These are phyloP conservation scores for Limonomyces culmigenus DNA, from an alignment of 1,284 basidiomycete species.

Conservation along the genomic window DNA sequence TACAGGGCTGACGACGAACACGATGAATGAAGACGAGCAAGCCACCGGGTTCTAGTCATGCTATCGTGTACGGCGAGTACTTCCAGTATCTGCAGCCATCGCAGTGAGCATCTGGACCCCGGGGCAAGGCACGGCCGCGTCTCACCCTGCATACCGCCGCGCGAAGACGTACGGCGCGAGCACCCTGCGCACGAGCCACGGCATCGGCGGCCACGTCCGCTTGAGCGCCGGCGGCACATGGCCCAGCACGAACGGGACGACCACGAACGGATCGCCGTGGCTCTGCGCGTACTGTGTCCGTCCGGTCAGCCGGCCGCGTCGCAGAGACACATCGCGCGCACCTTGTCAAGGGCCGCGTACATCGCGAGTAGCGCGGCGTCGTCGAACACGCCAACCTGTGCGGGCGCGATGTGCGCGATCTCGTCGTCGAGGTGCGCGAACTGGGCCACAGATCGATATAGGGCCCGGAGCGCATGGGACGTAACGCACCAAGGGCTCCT, in stretches of 20 bases:
- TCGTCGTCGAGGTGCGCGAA: constrained; percentile 20
- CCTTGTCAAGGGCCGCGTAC: constrained; percentile 12
- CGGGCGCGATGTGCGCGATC: constrained; percentile 15
- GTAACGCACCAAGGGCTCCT: constrained; percentile 14
- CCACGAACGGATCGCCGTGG: constrained; percentile 15
- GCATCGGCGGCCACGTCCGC: constrained; percentile 18
- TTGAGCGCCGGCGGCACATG: constrained; percentile 19
- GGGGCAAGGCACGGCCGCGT: too few relatives aligned
- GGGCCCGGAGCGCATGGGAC: not conserved
- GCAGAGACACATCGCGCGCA: too few relatives aligned
- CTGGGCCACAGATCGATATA: constrained; percentile 7
- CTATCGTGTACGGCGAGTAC: constrained; percentile 16
- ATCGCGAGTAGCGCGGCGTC: constrained; percentile 14
- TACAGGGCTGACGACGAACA: too few relatives aligned
- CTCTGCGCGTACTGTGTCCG: constrained; percentile 15
- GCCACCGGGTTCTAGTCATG: too few relatives aligned
- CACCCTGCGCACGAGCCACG: constrained; percentile 19
- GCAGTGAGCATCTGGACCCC: constrained; percentile 12
- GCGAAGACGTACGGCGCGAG: constrained; percentile 18
- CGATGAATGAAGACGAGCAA: too few relatives aligned
- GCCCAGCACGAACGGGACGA: constrained; percentile 19
- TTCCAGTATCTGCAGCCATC: constrained; percentile 18
- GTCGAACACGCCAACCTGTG: constrained; percentile 15
- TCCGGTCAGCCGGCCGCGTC: too few relatives aligned
- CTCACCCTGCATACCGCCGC: constrained; percentile 12